Evolutionary conservation across 306 rosid species (phyloP).

Genomic region (Trichosanthes truncata): DNA sequence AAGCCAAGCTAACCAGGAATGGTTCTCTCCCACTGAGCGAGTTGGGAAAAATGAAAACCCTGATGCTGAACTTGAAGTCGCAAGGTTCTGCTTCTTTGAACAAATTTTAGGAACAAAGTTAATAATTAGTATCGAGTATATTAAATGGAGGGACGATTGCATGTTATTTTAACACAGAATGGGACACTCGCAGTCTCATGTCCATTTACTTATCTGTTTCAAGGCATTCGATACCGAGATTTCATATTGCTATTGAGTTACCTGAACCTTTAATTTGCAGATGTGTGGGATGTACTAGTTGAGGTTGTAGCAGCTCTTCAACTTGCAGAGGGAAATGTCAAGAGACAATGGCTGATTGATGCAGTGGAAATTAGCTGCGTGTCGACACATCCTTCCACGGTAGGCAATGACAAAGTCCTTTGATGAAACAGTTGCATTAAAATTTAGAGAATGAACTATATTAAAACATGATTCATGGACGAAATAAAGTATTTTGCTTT

Average conservation of each 20-base stretch:
- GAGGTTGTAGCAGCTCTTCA: conserved; percentile 78
- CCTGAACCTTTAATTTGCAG: conserved; percentile 34
- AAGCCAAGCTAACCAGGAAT: conserved; percentile 54
- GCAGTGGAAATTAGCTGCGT: conserved; percentile 83
- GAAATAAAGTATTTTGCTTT: background rate
- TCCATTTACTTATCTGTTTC: background rate
- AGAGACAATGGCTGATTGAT: conserved; percentile 76
- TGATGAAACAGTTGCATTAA: background rate
- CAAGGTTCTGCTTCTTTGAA: conserved; percentile 25
- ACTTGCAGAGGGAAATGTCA: conserved; percentile 61
- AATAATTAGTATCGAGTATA: background rate
- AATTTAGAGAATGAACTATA: background rate
- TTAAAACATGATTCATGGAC: background rate
- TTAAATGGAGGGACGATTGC: background rate
- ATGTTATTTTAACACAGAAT: background rate
- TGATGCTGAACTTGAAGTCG: conserved; percentile 43
- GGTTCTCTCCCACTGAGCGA: conserved; percentile 60
- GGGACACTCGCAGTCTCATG: background rate
- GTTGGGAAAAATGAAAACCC: conserved; percentile 65
- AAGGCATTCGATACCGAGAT: background rate
- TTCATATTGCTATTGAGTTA: background rate
- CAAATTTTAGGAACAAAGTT: background rate
- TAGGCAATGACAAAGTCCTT: conserved; percentile 20
- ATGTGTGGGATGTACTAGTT: conserved; percentile 59
- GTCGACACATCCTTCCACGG: conserved; percentile 74